phyloP scores from a whole-genome alignment of 768 basidiomycete species.

The Boletus huronensis region DNA sequence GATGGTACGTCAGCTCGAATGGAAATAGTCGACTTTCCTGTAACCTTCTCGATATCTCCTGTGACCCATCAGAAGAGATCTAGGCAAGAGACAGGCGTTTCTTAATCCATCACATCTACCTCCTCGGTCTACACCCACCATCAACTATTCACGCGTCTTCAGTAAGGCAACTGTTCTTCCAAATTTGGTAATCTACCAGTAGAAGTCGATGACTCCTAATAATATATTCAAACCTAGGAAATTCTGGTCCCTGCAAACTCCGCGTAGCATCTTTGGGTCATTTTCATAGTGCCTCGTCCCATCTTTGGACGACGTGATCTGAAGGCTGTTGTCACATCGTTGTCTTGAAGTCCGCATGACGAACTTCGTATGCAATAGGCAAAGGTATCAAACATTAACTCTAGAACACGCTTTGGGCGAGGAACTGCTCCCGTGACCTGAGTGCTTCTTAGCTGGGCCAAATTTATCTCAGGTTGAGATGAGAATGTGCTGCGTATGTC shows the following conservation, averaged over 20 bases:
- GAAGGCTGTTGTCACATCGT: slow-evolving; percentile 8
- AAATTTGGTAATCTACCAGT: slow-evolving; percentile 3
- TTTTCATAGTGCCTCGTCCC: slow-evolving; percentile 1
- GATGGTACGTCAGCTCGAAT: slow-evolving; percentile 6
- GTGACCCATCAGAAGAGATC: slow-evolving; percentile 8
- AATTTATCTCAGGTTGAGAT: slow-evolving; percentile 6
- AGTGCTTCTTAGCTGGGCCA: neutral
- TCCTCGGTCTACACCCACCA: slow-evolving; percentile 26
- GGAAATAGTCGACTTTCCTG: slow-evolving; percentile 2
- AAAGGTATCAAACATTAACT: neutral
- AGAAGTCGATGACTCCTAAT: neutral
- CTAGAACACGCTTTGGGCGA: slow-evolving; percentile 6
- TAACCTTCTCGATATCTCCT: slow-evolving; percentile 10
- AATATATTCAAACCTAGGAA: slow-evolving; percentile 9
- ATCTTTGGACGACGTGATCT: slow-evolving; percentile 11
- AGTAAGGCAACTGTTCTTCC: slow-evolving; percentile 15
- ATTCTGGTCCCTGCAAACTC: slow-evolving; percentile 18
- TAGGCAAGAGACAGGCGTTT: slow-evolving; percentile 1
- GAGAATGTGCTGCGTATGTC: neutral
- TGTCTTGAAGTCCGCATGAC: slow-evolving; percentile 12
- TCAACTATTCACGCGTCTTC: slow-evolving; percentile 5
- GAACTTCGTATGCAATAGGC: slow-evolving; percentile 6
- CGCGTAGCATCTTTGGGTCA: slow-evolving; percentile 11
- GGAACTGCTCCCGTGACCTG: slow-evolving; percentile 1
- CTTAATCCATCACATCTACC: slow-evolving; percentile 12